phyloP scores from a whole-genome alignment of 2,329 filamentous ascomycete species.

The Triangularia setosa region DNA sequence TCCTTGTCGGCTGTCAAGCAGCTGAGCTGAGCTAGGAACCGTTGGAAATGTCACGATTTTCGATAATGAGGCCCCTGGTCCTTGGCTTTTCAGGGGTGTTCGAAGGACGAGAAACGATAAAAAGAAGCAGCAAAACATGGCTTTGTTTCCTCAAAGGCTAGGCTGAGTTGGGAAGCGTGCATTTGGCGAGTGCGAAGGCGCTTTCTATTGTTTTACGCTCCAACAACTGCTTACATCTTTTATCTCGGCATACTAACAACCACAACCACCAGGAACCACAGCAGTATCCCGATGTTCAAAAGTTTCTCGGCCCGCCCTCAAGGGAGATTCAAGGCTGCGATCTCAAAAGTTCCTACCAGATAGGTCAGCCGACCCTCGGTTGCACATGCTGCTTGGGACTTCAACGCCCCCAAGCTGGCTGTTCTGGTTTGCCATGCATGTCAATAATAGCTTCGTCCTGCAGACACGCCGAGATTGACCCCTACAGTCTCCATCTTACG shows the following conservation, averaged over 20 bases:
- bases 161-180: neutral
- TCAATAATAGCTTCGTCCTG: slow-evolving; percentile 29
- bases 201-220: neutral
- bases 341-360: neutral
- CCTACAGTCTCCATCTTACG: slow-evolving; percentile 29
- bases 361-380: neutral
- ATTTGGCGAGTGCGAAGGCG: neutral
- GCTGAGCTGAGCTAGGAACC: neutral
- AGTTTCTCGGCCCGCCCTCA: neutral
- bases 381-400: slow-evolving; percentile 11
- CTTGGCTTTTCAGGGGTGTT: neutral
- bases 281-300: neutral
- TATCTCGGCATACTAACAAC: neutral
- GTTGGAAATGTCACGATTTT: neutral
- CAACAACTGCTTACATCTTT: neutral
- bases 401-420: slow-evolving; percentile 8
- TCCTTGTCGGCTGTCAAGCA: neutral
- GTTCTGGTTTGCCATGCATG: slow-evolving; percentile 12
- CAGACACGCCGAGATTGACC: slow-evolving; percentile 34
- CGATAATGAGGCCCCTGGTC: neutral
- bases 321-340: neutral
- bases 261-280: neutral
- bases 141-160: neutral
- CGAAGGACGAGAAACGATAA: neutral
- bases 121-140: neutral